Evolutionary conservation across 169 alveolate species (phyloP).

Genomic region (Miamiensis avidus): DNA sequence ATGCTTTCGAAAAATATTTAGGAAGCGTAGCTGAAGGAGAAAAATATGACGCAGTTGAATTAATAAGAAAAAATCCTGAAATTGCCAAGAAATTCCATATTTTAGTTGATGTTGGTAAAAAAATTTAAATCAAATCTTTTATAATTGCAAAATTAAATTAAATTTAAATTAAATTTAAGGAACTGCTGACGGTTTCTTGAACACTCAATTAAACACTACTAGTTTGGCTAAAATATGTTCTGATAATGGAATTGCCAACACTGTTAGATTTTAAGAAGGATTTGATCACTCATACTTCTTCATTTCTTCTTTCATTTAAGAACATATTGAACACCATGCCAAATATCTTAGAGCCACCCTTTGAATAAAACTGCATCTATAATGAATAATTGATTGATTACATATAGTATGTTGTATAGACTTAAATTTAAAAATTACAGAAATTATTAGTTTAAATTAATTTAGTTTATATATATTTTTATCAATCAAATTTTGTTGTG

Average conservation of each 20-base stretch:
- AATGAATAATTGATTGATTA: no score
- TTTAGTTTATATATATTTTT: no score
- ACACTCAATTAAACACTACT: slow-evolving; percentile 28
- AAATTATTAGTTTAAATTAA: no score
- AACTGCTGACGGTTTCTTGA: slow-evolving; percentile 50
- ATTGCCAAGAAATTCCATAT: slow-evolving; percentile 39
- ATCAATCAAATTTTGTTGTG: no score
- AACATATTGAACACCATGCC: slow-evolving; percentile 72
- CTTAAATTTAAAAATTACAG: no score
- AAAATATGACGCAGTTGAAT: slow-evolving; percentile 49
- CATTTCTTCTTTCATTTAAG: slow-evolving; percentile 65
- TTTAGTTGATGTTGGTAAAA: slow-evolving; percentile 67
- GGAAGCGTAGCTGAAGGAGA: slow-evolving; percentile 65
- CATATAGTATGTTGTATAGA: no score
- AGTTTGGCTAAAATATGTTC: slow-evolving; percentile 43
- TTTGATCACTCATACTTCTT: slow-evolving; percentile 75
- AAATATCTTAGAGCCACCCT: slow-evolving; percentile 43
- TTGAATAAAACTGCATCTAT: no score
- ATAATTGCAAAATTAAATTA: no score
- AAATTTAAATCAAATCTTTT: no score
- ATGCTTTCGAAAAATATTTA: slow-evolving; percentile 70
- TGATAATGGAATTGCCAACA: slow-evolving; percentile 49
- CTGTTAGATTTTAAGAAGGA: slow-evolving; percentile 50
- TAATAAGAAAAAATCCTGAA: neutral
- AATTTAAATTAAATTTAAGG: no score